Base-by-base conservation (phyloP, 2,329 filamentous ascomycete species). In the Botrytis fabae region DNA sequence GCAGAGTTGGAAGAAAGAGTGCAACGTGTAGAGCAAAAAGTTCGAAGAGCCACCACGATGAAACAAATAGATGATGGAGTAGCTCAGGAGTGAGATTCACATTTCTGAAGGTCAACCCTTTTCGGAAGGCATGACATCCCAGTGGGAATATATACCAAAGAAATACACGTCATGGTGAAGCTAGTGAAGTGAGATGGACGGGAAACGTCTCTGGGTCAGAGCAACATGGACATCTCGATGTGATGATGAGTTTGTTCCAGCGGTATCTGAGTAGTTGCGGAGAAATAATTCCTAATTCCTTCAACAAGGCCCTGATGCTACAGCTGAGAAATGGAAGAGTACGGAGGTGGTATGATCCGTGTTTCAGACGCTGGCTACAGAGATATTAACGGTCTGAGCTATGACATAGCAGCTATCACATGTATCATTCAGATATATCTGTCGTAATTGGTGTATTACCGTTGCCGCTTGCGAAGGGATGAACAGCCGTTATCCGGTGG, bases 1-100 rank as follows among this genome's bases (percentile, higher is more conserved):
- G 80, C 80, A 35, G 79, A 80, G 40, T 54, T 81, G 40, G 80
- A 80, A 70, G 78, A 76, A 44, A 74, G 80, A 70, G 75, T 81
- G 46, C 77, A 76, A 42, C 73, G 74, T 28, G 77, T 79, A 8
- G 80, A 81, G 71, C 78, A 77, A 72, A 75, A 74, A 48, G 72
- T 80, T 20, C 75, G 78, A 32, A 74, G 78, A 38, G 75, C 75
- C 35, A 71, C 74, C 32, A 51, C 75, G 38, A 75, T 76, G 28
- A 78, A 73, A 70, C 71, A 72, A 57, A 51, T 75, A 38, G 77
- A 80, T 42, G 73, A 76, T 69, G 74, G 72, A 2, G 73, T 77
- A 69, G 66, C 75, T 16, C 76, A 74, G 78, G 59, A 59, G 68
- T 69, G 57, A 71, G 48, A 46, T 57, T 61, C 38, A 48, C 61